Evolutionary conservation across 352 stramenopile species (phyloP), one percentile per base, ranked within the genome.

Genomic region (Phytophthora quininea): DNA sequence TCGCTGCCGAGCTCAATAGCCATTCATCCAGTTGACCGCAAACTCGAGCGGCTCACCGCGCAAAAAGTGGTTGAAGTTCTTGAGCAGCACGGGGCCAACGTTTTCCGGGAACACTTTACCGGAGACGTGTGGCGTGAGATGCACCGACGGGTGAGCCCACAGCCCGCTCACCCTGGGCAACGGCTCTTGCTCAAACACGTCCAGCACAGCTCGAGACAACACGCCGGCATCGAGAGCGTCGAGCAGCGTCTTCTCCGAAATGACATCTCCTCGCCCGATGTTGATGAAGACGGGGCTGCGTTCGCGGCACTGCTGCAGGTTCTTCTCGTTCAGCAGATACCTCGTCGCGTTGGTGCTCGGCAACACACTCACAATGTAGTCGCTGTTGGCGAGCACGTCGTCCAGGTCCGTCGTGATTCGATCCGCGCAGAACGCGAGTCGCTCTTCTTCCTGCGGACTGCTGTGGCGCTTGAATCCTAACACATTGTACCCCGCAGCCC

Each of bases 361-460:
- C 12, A 96, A 62, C 14, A 95, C 82, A 59, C 78, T 93, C 37
- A 97, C 77, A 40, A 96, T 56, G 58, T 92, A 92, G 75, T 97
- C 88, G 37, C 68, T 72, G 31, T 66, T 47, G 3, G 54, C 19
- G 1, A 90, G 65, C 42, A 86, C 68, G 11, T 80, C 64, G 47
- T 79, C 24, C 5, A 88, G 57, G 31, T 86, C 67, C 29, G 67
- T 76, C 8, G 75, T 88, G 45, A 87, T 63, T 9, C 64, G 67
- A 42, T 86, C 56, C 0, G 70, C 70, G 7, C 58, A 71, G n/a
- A 69, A 69, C 7, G 29, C 11, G 2, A 62, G 47, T 2, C 46
- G 49, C 2, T 12, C 35, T 0, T 15, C 42, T 24, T 76, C 65
- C 3, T 15, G 31, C 2, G 47, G 42, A 12, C 53, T 73, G 7